A percentile compares a stretch with the other conserved stretches of the same genome.
Conservation (phyloP, 2,329 filamentous ascomycete species). For the Onygenales sp. region DNA sequence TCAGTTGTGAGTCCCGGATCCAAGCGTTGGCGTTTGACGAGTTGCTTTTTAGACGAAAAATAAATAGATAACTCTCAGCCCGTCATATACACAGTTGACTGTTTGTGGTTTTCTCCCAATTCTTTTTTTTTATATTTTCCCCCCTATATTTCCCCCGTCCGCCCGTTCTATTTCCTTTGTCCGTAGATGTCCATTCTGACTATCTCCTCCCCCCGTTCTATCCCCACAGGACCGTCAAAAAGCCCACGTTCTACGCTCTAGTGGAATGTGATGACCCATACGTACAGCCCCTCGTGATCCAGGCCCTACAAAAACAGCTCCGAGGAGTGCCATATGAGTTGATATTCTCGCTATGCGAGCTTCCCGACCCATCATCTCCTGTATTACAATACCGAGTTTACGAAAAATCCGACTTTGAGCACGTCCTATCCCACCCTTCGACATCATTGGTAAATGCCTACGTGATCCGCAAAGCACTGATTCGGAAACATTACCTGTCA, state of each 20-base stretch:
- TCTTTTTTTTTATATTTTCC: not conserved
- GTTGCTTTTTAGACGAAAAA: constrained; percentile 11
- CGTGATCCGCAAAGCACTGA: constrained; percentile 89
- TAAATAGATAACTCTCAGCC: constrained; percentile 20
- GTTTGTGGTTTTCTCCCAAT: not conserved
- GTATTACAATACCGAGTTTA: constrained; percentile 78
- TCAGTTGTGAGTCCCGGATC: constrained; percentile 61
- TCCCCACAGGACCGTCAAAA: constrained; percentile 7
- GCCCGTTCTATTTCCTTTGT: not conserved
- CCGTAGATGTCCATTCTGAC: constrained; percentile 6
- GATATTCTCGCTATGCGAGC: constrained; percentile 41
- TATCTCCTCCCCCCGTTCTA: constrained; percentile 2
- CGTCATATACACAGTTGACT: not conserved
- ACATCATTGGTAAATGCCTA: constrained; percentile 76
- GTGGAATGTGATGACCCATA: constrained; percentile 82
- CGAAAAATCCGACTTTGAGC: constrained; percentile 77
- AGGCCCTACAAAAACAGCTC: constrained; percentile 57
- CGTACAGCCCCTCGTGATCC: constrained; percentile 74
- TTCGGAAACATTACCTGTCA: constrained; percentile 88
- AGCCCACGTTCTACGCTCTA: constrained; percentile 52
- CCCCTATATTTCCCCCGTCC: not conserved
- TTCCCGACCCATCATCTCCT: constrained; percentile 37
- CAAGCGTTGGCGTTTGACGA: constrained; percentile 13
- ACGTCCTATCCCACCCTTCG: constrained; percentile 51
- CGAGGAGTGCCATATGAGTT: constrained; percentile 46